phyloP scores from a whole-genome alignment of 495 filamentous ascomycete genomes.

The Rostrohypoxylon terebratum region DNA sequence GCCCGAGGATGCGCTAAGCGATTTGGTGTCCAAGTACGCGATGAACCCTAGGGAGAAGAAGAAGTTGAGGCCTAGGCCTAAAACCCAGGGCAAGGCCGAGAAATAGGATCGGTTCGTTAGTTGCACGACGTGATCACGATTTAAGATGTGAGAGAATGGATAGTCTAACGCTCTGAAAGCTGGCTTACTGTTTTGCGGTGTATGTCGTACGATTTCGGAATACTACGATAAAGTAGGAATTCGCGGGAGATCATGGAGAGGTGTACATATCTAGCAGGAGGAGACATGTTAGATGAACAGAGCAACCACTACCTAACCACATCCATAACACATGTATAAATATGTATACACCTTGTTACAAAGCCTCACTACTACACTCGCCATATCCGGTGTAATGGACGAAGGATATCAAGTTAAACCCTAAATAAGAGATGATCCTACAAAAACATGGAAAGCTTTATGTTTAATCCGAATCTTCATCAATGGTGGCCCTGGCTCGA shows the following conservation, averaged over 20 bases:
- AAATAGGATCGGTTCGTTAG: slow-evolving; percentile 31
- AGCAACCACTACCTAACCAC: slow-evolving; percentile 40
- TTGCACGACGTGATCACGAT: neutral
- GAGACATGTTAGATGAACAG: slow-evolving; percentile 48
- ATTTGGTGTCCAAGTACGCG: slow-evolving; percentile 76
- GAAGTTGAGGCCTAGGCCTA: neutral
- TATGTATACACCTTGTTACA: slow-evolving; percentile 40
- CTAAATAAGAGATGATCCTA: slow-evolving; percentile 24
- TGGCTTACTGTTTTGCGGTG: neutral
- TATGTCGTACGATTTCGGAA: neutral
- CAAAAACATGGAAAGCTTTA: slow-evolving; percentile 34
- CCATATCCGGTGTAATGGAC: slow-evolving; percentile 8
- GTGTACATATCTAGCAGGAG: slow-evolving; percentile 25
- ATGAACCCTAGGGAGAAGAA: slow-evolving; percentile 26
- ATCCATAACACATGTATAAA: slow-evolving; percentile 48
- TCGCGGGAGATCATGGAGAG: neutral
- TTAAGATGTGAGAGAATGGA: neutral
- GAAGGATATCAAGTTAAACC: slow-evolving; percentile 38
- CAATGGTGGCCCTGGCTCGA: slow-evolving; percentile 61
- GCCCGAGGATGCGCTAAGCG: slow-evolving; percentile 67
- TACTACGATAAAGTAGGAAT: neutral
- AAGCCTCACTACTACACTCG: slow-evolving; percentile 21
- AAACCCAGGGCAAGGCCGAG: slow-evolving; percentile 17
- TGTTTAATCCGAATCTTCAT: slow-evolving; percentile 63
- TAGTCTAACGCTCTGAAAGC: slow-evolving; percentile 1